Evolutionary conservation across 345 rosid genomes (phyloP).

Genomic region (Aegle marmelos): DNA sequence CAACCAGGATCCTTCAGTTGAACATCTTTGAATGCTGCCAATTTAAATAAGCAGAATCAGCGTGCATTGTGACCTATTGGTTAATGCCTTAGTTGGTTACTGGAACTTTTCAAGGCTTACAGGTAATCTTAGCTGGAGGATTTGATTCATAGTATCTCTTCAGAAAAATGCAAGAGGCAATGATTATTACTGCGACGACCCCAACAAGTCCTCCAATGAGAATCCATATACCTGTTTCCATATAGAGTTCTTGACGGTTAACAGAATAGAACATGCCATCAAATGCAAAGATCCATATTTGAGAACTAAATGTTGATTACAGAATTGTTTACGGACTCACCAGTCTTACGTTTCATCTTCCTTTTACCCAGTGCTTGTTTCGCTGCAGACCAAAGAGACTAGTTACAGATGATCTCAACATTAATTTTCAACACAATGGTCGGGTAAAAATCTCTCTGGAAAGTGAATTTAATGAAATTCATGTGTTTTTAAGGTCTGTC

Average conservation of each 20-base stretch:
- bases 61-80: neutral
- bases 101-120: slow-evolving; percentile 4
- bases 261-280: neutral
- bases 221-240: slow-evolving; percentile 36
- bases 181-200: slow-evolving; percentile 3
- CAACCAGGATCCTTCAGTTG: slow-evolving; percentile 27
- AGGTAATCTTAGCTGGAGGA: slow-evolving; percentile 8
- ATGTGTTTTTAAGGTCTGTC: neutral
- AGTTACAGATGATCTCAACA: neutral
- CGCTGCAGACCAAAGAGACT: slow-evolving; percentile 6
- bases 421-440: neutral
- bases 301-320: neutral
- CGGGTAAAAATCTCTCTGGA: neutral
- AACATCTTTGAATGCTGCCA: slow-evolving; percentile 31
- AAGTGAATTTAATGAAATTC: neutral
- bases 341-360: slow-evolving; percentile 11
- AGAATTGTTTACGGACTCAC: slow-evolving; percentile 5
- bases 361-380: slow-evolving; percentile 10
- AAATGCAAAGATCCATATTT: neutral
- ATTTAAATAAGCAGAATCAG: slow-evolving; percentile 6
- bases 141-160: slow-evolving; percentile 7
- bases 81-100: neutral
- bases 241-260: neutral
- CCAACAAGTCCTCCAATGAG: slow-evolving; percentile 17
- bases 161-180: neutral